phyloP scores from a whole-genome alignment of 2,329 filamentous ascomycete species.

The Epichloe sibirici region DNA sequence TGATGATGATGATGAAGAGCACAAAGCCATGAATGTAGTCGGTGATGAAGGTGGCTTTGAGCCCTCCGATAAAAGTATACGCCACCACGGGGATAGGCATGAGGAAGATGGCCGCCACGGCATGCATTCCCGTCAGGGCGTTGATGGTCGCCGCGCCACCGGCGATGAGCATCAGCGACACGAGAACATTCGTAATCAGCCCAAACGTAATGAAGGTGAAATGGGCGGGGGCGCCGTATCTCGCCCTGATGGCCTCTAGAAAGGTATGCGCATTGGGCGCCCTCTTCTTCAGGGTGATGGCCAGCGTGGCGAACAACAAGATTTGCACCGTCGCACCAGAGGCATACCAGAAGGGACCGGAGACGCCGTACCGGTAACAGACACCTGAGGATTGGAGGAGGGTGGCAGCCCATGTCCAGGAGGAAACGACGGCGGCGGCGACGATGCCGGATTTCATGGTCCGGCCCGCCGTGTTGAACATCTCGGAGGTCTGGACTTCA shows the following conservation, averaged over 20 bases:
- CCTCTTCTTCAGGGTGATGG: slow-evolving; percentile 77
- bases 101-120: slow-evolving; percentile 53
- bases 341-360: slow-evolving; percentile 49
- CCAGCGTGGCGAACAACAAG: slow-evolving; percentile 77
- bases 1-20: slow-evolving; percentile 71
- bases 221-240: slow-evolving; percentile 63
- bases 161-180: slow-evolving; percentile 79
- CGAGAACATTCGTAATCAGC: slow-evolving; percentile 73
- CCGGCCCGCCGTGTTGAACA: slow-evolving; percentile 80
- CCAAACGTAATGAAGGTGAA: slow-evolving; percentile 73
- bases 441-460: slow-evolving; percentile 84
- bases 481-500: slow-evolving; percentile 81
- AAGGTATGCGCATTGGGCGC: slow-evolving; percentile 81
- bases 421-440: slow-evolving; percentile 79
- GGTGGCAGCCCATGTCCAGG: slow-evolving; percentile 88
- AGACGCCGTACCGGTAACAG: slow-evolving; percentile 65
- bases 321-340: slow-evolving; percentile 75
- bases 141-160: slow-evolving; percentile 54
- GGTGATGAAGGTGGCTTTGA: slow-evolving; percentile 79
- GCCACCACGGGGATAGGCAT: slow-evolving; percentile 34
- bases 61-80: slow-evolving; percentile 67
- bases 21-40: slow-evolving; percentile 83
- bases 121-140: slow-evolving; percentile 33
- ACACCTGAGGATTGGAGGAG: slow-evolving; percentile 70
- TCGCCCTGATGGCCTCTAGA: slow-evolving; percentile 69